Percentiles rank a stretch among this genome's conserved stretches.
These are phyloP conservation scores for Hyaloperonospora arabidopsidis DNA, from an alignment of 352 stramenopile species.

Conservation along the genomic window DNA sequence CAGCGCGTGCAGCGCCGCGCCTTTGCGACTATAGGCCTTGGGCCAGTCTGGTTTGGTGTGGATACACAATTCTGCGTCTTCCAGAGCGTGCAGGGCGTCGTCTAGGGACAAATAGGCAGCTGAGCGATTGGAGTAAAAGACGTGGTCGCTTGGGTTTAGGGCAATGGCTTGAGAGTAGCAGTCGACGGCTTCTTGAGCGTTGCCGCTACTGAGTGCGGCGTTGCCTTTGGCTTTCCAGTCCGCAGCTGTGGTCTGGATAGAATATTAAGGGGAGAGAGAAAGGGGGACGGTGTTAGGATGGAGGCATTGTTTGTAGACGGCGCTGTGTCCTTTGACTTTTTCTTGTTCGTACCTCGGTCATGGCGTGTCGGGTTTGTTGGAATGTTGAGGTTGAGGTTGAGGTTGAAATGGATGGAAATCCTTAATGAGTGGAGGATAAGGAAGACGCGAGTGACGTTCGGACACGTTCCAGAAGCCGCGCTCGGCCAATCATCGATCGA, in stretches of 20 bases:
- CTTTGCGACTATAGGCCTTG: conserved; percentile 97
- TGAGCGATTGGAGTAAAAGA: conserved; percentile 98
- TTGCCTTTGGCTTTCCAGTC: conserved; percentile 95
- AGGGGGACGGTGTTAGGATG: not conserved
- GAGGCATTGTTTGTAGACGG: not conserved
- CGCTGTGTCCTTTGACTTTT: not conserved
- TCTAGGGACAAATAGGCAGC: conserved; percentile 95
- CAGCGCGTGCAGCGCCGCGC: conserved; percentile 93
- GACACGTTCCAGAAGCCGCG: conserved; percentile 7
- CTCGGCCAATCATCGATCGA: not conserved
- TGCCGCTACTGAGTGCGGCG: conserved; percentile 87
- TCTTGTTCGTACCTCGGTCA: conserved; percentile 17
- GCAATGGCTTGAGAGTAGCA: conserved; percentile 96
- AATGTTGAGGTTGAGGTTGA: not conserved
- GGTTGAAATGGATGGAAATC: not conserved
- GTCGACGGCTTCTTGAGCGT: conserved; percentile 92
- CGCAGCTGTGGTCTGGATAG: conserved; percentile 25
- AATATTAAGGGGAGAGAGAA: not conserved
- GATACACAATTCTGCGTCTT: conserved; percentile 96
- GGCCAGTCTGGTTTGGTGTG: conserved; percentile 90
- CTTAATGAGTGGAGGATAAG: not conserved
- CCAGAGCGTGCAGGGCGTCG: conserved; percentile 88
- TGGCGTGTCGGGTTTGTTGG: conserved; percentile 2
- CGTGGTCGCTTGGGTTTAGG: conserved; percentile 91
- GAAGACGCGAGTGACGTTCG: not conserved